phyloP scores from a whole-genome alignment of 2,329 filamentous ascomycete species.

The Penicillium olsonii region DNA sequence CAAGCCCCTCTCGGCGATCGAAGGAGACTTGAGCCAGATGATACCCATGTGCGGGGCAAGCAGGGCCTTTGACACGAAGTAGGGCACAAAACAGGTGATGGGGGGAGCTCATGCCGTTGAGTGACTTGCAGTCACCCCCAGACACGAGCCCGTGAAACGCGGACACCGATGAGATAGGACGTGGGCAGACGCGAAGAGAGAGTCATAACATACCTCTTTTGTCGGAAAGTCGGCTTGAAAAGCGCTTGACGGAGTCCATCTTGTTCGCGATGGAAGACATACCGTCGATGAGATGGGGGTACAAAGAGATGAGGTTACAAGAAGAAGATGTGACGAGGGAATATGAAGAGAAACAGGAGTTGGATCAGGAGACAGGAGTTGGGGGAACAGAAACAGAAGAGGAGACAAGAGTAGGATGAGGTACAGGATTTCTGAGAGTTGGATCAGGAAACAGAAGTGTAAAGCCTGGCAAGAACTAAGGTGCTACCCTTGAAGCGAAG shows the following conservation, averaged over 20 bases:
- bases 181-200: not conserved
- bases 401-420: not conserved
- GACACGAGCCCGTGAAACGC: not conserved
- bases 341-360: not conserved
- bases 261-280: not conserved
- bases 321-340: not conserved
- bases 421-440: not conserved
- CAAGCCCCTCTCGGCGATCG: not conserved
- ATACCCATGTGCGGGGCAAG: not conserved
- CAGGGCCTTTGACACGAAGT: not conserved
- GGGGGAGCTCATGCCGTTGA: not conserved
- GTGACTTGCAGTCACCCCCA: not conserved
- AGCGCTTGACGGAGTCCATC: conserved; percentile 4
- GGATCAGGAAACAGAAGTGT: not conserved
- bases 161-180: not conserved
- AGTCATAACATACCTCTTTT: conserved; percentile 2
- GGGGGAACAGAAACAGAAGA: not conserved
- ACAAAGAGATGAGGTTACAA: not conserved
- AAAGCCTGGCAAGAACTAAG: not conserved
- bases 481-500: too few relatives aligned
- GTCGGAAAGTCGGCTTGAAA: conserved; percentile 4
- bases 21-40: not conserved
- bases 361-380: not conserved
- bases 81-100: not conserved
- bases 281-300: too few relatives aligned